Evolutionary conservation across 129 eudicot species (phyloP).

Genomic region (Tagetes patula): DNA sequence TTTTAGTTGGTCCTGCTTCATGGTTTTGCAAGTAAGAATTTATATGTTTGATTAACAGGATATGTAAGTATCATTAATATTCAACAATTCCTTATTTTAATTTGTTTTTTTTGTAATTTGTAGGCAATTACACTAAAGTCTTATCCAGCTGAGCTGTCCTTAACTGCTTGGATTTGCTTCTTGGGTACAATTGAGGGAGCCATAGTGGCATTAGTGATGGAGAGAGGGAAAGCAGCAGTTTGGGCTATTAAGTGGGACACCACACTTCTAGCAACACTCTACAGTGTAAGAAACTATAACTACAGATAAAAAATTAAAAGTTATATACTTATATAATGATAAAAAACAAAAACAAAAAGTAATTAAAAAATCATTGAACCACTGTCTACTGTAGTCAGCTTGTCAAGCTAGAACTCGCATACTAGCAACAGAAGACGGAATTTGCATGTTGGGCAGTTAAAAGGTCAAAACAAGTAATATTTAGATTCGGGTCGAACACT

Average conservation of each 20-base stretch:
- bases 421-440: neutral
- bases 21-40: constrained; percentile 73
- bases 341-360: neutral
- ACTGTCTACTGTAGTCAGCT: neutral
- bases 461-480: neutral
- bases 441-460: neutral
- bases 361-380: neutral
- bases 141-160: constrained; percentile 91
- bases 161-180: constrained; percentile 93
- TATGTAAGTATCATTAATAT: neutral
- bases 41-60: neutral
- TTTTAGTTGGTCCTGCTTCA: constrained; percentile 86
- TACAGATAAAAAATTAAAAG: neutral
- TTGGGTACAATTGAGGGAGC: constrained; percentile 80
- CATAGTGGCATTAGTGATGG: constrained; percentile 73
- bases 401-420: constrained; percentile 12
- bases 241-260: constrained; percentile 85
- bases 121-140: constrained; percentile 82
- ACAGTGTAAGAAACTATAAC: constrained; percentile 63
- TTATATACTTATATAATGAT: constrained; percentile 10
- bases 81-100: neutral
- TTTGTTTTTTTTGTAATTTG: neutral
- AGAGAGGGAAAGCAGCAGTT: constrained; percentile 62
- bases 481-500: neutral
- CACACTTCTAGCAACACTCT: constrained; percentile 66